Base-by-base conservation (phyloP, 106 monocot genomes). In the Acorus gramineus region DNA sequence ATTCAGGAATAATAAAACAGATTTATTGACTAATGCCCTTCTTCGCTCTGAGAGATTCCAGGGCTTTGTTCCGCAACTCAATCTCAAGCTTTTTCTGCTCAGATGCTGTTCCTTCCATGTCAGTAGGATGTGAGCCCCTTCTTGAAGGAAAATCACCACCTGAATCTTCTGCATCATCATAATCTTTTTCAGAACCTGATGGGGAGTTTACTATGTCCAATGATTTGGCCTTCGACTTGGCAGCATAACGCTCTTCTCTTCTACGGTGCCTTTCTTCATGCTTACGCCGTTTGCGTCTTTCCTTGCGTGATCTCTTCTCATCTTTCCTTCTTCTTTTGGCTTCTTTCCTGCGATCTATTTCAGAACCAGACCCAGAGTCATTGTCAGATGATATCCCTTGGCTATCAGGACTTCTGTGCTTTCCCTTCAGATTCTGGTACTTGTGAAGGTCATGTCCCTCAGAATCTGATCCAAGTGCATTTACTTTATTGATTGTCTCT, bases 21-120 rank as follows among this genome's bases (percentile, higher is more conserved):
- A 78, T 52, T 79, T 77, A 98, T 72, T 77, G 71, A 71, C 65
- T 78, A 43, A 77, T 75, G 61, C 79, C 81, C 61, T 86, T 99
- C 74, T 89, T 99, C 14, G 92, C 92, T 73, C 92, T 76, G 47
- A 92, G 77, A 66, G 88, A 86, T 62, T 88, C 79, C 28, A 99
- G 84, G 56, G 98, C 98, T 71, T 81, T 98, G 56, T 86, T 79
- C 55, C 87, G 78, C 74, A 99, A 72, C 73, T 86, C 84, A 72
- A 81, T 78, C 78, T 99, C 98, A 49, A 99, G 88, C 78, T 55
- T 89, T 71, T 85, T 84, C 67, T 85, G 84, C 56, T 79, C 83
- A 11, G 69, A 74, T 46, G 77, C 81, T 11, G 67, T 56, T 10
- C 68, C 78, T 53, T 82, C 84, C 5, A 13, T 65, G 52, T 76